These are phyloP conservation scores for Bruguiera parviflora DNA, from an alignment of 345 rosid species.

Conservation along the genomic window DNA sequence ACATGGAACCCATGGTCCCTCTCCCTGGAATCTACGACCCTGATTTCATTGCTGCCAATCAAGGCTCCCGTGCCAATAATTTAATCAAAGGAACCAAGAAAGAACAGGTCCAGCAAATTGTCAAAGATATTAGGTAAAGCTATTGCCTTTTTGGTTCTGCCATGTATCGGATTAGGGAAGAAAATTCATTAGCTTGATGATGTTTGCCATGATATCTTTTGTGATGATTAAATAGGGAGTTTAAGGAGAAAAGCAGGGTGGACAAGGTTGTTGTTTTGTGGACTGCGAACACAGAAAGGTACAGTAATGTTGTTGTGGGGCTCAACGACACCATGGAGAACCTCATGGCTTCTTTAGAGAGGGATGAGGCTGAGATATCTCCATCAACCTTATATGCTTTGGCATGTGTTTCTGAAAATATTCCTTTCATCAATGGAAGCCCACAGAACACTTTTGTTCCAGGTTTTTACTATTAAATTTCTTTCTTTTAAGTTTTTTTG, in stretches of 20 bases:
- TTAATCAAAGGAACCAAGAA: conserved; percentile 80
- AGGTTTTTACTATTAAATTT: conserved; percentile 32
- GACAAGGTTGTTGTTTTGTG: conserved; percentile 88
- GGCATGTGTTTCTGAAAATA: conserved; percentile 79
- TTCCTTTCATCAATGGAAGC: conserved; percentile 97
- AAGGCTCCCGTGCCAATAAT: conserved; percentile 88
- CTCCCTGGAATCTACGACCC: conserved; percentile 88
- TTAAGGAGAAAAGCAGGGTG: conserved; percentile 79
- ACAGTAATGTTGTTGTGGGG: conserved; percentile 77
- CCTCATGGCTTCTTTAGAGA: conserved; percentile 80
- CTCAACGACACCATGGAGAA: conserved; percentile 87
- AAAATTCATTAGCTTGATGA: not conserved
- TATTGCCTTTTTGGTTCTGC: not conserved
- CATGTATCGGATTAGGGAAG: not conserved
- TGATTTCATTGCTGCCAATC: conserved; percentile 98
- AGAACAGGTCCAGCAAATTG: conserved; percentile 72
- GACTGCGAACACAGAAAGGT: conserved; percentile 99
- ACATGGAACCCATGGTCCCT: conserved; percentile 91
- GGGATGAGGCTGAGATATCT: conserved; percentile 83
- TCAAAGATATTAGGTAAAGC: conserved; percentile 78
- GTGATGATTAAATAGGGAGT: conserved; percentile 52
- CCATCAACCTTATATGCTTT: conserved; percentile 88
- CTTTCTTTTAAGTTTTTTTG: not conserved
- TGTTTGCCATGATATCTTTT: conserved; percentile 3
- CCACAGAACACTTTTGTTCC: conserved; percentile 99